A percentile compares a stretch with the other conserved stretches of the same genome.
Evolutionary conservation across 2,329 filamentous ascomycete species (phyloP).

Genomic region (Macrophomina tecta): DNA sequence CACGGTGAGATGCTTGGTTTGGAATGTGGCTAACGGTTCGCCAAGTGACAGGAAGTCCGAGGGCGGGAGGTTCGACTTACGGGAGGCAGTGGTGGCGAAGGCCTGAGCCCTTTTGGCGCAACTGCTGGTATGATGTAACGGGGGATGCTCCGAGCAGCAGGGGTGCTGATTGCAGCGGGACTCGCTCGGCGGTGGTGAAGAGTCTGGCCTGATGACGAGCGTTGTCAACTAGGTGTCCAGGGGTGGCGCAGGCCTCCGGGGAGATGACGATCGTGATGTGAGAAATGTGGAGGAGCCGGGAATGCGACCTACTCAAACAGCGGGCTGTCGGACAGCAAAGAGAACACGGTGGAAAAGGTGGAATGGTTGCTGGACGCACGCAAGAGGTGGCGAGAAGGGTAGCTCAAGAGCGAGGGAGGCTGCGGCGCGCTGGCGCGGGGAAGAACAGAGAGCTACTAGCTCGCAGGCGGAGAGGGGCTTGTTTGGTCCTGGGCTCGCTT

Average conservation of each 20-base stretch:
- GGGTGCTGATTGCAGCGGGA: not conserved
- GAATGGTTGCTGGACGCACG: not conserved
- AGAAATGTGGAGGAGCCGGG: constrained; percentile 18
- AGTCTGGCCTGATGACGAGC: not conserved
- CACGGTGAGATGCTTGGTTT: not conserved
- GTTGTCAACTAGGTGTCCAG: constrained; percentile 4
- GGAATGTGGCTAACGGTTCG: constrained; percentile 1
- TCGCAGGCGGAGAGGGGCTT: constrained; percentile 4
- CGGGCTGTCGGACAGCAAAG: not conserved
- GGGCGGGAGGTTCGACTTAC: too few species aligned
- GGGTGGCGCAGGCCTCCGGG: constrained; percentile 6
- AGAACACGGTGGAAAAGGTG: not conserved
- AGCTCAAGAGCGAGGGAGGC: not conserved
- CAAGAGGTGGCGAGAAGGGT: constrained; percentile 9
- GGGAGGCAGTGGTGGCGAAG: too few species aligned
- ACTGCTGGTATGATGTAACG: not conserved
- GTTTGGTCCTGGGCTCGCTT: constrained; percentile 7
- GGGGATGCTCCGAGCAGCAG: not conserved
- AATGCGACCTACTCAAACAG: constrained; percentile 3
- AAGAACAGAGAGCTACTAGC: not conserved
- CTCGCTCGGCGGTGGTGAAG: not conserved
- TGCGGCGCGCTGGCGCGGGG: constrained; percentile 6
- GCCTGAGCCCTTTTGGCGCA: too few species aligned
- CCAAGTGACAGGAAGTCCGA: not conserved
- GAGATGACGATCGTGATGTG: constrained; percentile 11